phyloP scores from a whole-genome alignment of 2,329 filamentous ascomycete species.

The Xylaria sp. region DNA sequence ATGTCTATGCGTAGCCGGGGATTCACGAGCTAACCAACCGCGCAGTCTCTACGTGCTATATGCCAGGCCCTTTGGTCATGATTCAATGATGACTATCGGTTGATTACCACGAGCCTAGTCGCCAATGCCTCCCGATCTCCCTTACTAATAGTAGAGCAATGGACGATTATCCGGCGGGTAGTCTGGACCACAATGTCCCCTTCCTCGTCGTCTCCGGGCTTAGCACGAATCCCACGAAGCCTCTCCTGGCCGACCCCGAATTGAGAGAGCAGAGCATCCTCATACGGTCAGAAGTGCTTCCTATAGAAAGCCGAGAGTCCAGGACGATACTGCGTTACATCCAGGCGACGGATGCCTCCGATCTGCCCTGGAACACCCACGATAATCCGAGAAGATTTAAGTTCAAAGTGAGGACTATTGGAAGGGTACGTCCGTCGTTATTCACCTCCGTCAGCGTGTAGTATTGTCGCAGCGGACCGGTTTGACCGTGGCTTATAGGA shows the following conservation, averaged over 20 bases:
- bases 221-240: slow-evolving; percentile 46
- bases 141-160: slow-evolving; percentile 47
- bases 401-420: slow-evolving; percentile 73
- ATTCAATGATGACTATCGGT: slow-evolving; percentile 11
- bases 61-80: background rate
- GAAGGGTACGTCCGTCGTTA: slow-evolving; percentile 68
- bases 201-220: slow-evolving; percentile 83
- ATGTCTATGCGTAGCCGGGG: background rate
- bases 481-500: slow-evolving; percentile 44
- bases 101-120: slow-evolving; percentile 12
- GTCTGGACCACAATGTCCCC: slow-evolving; percentile 85
- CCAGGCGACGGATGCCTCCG: slow-evolving; percentile 63
- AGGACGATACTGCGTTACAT: slow-evolving; percentile 68
- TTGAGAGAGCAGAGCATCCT: slow-evolving; percentile 62
- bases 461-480: slow-evolving; percentile 13
- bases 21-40: background rate
- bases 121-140: slow-evolving; percentile 26
- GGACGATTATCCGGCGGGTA: slow-evolving; percentile 79
- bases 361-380: slow-evolving; percentile 68
- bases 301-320: slow-evolving; percentile 66
- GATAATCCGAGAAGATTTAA: slow-evolving; percentile 54
- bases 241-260: slow-evolving; percentile 47
- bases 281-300: slow-evolving; percentile 71
- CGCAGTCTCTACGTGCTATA: slow-evolving; percentile 1
- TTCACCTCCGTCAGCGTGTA: background rate